Base-by-base conservation (phyloP, 2,329 filamentous ascomycete species). In the Colletotrichum siamense region DNA sequence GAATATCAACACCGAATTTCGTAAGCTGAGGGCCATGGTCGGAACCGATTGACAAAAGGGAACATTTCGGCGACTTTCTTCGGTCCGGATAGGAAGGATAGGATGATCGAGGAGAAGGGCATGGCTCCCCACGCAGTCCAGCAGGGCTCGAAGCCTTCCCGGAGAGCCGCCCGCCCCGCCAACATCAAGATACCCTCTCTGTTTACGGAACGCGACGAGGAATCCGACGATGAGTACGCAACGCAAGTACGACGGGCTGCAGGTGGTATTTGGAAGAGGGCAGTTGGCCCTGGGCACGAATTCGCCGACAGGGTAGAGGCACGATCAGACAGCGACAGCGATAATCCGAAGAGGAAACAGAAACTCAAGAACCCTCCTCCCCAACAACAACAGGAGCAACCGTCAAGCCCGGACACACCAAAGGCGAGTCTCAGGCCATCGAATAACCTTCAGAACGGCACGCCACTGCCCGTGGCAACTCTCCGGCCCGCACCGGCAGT, bases 301-400 rank as follows among this genome's bases (percentile, higher is more conserved):
- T 22, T 28, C 6, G 36, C 39, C 30, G 68, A 78, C 18, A 57
- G 55, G 12, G 49, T 68, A 24, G 71, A 78, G 13, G 55, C 64
- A 28, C 67, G 75, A 8, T 78, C 75, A 32, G 75, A 75, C 49
- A 77, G 75, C 65, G 76, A 77, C 39, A 76, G 74, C 26, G 70
- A 75, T 15, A 24, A 32, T 32, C 57, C 59, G 18, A 28, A 18
- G 18, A 52, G 57, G 69, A 65, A 44, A 44, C 49, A 49, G 3
- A 44, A n/a, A 15, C 15, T 57, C 44, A 73, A 65, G 63, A 39
- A 69, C 12, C 64, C 64, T 39, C 64, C 49, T 18, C 68, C 30
- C 6, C 52, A 62, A 16, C 67, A 61, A 52, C 72, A 74, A 36
- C 72, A 74, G 22, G 32, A 69, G 30, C 65, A 39, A 13, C 72